Evolutionary conservation across 148 eudicot genomes (phyloP).

Genomic region (Drosera capensis): DNA sequence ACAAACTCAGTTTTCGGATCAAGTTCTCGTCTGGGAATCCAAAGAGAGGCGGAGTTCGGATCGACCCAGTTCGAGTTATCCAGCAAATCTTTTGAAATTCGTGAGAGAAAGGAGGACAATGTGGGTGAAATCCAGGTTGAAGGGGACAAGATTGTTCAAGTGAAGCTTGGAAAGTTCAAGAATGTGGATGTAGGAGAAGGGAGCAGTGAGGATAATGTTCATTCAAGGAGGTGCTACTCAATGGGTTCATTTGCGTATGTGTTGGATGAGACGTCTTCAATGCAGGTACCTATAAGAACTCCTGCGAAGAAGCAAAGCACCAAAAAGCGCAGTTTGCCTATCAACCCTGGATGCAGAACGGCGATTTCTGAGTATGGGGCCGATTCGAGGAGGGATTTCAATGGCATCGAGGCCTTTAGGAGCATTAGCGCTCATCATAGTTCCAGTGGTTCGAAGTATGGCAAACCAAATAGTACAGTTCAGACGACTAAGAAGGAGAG

Average conservation of each 20-base stretch:
- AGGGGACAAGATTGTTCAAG: conserved; percentile 37
- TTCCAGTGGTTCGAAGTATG: conserved; percentile 1
- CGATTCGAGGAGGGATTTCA: conserved; percentile 54
- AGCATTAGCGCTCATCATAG: conserved; percentile 5
- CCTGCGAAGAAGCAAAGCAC: conserved; percentile 34
- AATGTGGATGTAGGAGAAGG: conserved; percentile 48
- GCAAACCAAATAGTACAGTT: conserved; percentile 5
- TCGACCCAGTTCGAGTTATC: conserved; percentile 8
- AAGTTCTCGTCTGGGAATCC: conserved; percentile 19
- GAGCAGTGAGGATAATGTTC: conserved; percentile 16
- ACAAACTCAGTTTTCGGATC: conserved; percentile 15
- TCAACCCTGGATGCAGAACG: conserved; percentile 26
- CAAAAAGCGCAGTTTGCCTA: conserved; percentile 23
- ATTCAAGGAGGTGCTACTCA: conserved; percentile 70
- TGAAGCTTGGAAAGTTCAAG: conserved; percentile 73
- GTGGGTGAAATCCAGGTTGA: neutral
- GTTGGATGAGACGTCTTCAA: conserved; percentile 49
- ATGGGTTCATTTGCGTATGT: conserved; percentile 97
- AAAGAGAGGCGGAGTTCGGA: conserved; percentile 13
- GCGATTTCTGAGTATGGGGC: conserved; percentile 73
- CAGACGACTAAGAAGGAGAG: conserved; percentile 37
- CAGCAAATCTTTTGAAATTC: conserved; percentile 23
- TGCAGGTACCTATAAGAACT: conserved; percentile 61
- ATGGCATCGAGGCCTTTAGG: conserved; percentile 33
- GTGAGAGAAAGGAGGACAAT: conserved; percentile 5